Percentiles rank a stretch among this genome's conserved stretches.
phyloP scores from a whole-genome alignment of 441 rosid species.

The Eutrema salsugineum region DNA sequence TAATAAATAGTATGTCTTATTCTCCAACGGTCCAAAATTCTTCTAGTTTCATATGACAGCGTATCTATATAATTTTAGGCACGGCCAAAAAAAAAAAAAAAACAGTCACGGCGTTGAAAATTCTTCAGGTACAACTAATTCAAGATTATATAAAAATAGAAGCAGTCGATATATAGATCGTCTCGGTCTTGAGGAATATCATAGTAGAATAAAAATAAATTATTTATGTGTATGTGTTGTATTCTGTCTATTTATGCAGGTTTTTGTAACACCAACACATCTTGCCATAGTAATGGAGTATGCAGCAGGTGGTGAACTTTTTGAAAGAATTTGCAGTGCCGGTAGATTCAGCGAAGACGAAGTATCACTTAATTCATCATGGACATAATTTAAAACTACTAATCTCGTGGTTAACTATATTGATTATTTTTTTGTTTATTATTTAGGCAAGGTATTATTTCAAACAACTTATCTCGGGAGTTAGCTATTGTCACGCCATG shows the following conservation, averaged over 20 bases:
- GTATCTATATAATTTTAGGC: background rate
- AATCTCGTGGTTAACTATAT: background rate
- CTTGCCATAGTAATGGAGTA: constrained; percentile 75
- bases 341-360: constrained; percentile 76
- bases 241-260: constrained; percentile 32
- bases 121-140: background rate
- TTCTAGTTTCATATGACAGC: constrained; percentile 22
- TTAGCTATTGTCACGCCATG: constrained; percentile 71
- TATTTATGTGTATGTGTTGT: background rate
- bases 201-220: background rate
- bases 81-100: no score
- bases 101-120: constrained; percentile 29
- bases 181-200: background rate
- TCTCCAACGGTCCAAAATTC: constrained; percentile 19
- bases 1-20: background rate
- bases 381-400: background rate
- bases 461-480: constrained; percentile 74
- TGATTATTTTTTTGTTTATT: background rate
- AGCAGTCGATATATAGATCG: constrained; percentile 2
- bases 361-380: constrained; percentile 20
- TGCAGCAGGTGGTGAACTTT: constrained; percentile 72
- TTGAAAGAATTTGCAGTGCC: constrained; percentile 58
- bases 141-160: background rate
- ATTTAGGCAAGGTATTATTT: constrained; percentile 60
- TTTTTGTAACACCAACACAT: constrained; percentile 62